Evolutionary conservation across 2,329 filamentous ascomycete species (phyloP).

Genomic region (Meredithiella fracta): DNA sequence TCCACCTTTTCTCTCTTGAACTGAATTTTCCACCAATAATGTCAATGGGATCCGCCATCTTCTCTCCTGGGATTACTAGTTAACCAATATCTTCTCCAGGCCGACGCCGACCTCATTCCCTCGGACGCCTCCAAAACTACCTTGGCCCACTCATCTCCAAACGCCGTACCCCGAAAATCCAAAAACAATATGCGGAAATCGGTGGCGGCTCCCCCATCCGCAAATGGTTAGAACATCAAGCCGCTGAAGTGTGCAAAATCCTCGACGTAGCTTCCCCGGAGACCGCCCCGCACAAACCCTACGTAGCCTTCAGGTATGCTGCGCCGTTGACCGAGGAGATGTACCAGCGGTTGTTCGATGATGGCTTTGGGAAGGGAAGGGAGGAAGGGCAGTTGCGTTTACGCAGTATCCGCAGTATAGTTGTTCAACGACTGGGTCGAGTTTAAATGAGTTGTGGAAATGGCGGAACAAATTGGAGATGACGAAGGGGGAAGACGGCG

Average conservation of each 20-base stretch:
- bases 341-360: slow-evolving; percentile 65
- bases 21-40: slow-evolving; percentile 4
- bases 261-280: slow-evolving; percentile 81
- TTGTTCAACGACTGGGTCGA: slow-evolving; percentile 92
- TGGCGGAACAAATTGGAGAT: slow-evolving; percentile 82
- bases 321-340: slow-evolving; percentile 86
- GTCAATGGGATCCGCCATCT: slow-evolving; percentile 12
- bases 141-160: slow-evolving; percentile 74
- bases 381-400: slow-evolving; percentile 89
- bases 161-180: slow-evolving; percentile 84
- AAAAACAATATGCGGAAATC: slow-evolving; percentile 88
- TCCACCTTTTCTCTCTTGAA: not conserved
- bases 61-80: not conserved
- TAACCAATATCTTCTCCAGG: slow-evolving; percentile 31
- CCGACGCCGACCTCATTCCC: slow-evolving; percentile 88
- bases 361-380: slow-evolving; percentile 78
- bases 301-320: slow-evolving; percentile 93
- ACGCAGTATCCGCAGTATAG: slow-evolving; percentile 98
- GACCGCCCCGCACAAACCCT: slow-evolving; percentile 91
- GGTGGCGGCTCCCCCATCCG: slow-evolving; percentile 95
- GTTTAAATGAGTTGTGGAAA: slow-evolving; percentile 94
- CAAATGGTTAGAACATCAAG: slow-evolving; percentile 95
- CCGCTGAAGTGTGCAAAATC: slow-evolving; percentile 90
- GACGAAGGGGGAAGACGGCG: slow-evolving; percentile 35
- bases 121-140: slow-evolving; percentile 80